Evolutionary conservation across 2,329 filamentous ascomycete genomes (phyloP), one percentile per base, ranked within the genome.

Genomic region (Apiospora saccharicola): DNA sequence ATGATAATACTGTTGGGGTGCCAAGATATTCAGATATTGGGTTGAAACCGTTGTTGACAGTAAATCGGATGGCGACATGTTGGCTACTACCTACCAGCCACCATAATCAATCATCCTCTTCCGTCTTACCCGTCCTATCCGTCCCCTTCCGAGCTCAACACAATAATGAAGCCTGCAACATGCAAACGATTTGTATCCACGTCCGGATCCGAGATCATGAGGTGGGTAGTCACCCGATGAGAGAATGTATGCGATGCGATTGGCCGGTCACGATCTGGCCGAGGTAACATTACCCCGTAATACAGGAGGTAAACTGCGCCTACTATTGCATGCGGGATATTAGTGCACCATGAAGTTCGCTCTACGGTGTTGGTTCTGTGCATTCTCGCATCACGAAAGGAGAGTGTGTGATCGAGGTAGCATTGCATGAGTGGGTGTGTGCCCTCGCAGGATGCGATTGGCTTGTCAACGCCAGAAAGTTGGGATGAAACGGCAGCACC

Each of bases 401-500:
- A 19, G 34, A 8, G 13, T 14, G 16, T 8, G 57, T 64, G 46
- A 22, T 22, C 10, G 34, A n/a, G 22, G 57, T 41, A 22, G 34
- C 12, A 41, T 37, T 24, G 57, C 51, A 34, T 57, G 53, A 12
- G 13, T 22, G 34, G 30, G 57, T 7, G 34, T 10, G 4, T 14
- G 34, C 30, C 5, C 7, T 37, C 34, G 34, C 4, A 19, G 30
- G 2, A 41, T 64, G 57, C 57, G 57, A 64, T 64, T 64, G 57
- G 57, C n/a, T 41, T n/a, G 57, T 64, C 57, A n/a, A 12, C 41
- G 57, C 14, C 57, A n/a, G 22, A 41, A 41, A 41, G 10, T 10
- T 64, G 57, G 57, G 57, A 61, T 64, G 57, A 64, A 64, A 64
- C 57, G 57, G 19, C 41, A 16, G 22, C 57, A 19, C 16, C 4